A percentile compares a stretch with the other conserved stretches of the same genome.
Evolutionary conservation across 1,284 basidiomycete genomes (phyloP).

Genomic region (Ustilago loliicola): DNA sequence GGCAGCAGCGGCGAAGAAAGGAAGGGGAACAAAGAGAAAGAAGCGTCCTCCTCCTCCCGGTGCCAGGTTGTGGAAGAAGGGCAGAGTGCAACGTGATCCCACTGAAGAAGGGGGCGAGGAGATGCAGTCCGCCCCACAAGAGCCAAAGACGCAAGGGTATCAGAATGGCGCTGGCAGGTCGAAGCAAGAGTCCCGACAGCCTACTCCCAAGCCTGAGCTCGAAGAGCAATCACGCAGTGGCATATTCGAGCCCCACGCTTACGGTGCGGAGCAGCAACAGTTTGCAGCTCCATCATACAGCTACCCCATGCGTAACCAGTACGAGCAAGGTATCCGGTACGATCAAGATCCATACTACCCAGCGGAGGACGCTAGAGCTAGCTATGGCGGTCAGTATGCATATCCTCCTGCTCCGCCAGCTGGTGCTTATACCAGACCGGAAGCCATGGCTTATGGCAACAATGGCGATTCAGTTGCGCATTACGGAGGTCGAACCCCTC

Average conservation of each 20-base stretch:
- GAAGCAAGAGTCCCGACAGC: not conserved
- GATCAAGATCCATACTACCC: not conserved
- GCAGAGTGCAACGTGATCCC: constrained; percentile 39
- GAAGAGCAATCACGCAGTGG: not conserved
- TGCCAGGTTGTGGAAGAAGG: constrained; percentile 49
- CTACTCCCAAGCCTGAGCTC: not conserved
- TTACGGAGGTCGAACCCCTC: not conserved
- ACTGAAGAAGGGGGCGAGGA: constrained; percentile 13
- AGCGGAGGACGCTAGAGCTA: not conserved
- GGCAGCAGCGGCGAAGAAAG: not conserved
- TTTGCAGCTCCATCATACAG: constrained; percentile 1
- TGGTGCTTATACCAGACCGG: not conserved
- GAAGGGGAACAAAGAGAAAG: constrained; percentile 31
- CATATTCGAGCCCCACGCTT: not conserved
- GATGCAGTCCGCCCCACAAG: not conserved
- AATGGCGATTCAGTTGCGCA: not conserved
- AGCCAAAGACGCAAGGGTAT: not conserved
- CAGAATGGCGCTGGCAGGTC: not conserved
- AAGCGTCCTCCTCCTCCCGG: constrained; percentile 47
- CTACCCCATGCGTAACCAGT: not conserved
- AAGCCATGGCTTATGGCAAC: not conserved
- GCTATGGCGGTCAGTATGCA: not conserved
- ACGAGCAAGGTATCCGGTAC: not conserved
- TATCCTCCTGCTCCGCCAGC: not conserved
- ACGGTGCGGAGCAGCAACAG: not conserved